These are phyloP conservation scores for Leishmania tropica DNA, from an alignment of 208 protist genomes.

Conservation along the genomic window DNA sequence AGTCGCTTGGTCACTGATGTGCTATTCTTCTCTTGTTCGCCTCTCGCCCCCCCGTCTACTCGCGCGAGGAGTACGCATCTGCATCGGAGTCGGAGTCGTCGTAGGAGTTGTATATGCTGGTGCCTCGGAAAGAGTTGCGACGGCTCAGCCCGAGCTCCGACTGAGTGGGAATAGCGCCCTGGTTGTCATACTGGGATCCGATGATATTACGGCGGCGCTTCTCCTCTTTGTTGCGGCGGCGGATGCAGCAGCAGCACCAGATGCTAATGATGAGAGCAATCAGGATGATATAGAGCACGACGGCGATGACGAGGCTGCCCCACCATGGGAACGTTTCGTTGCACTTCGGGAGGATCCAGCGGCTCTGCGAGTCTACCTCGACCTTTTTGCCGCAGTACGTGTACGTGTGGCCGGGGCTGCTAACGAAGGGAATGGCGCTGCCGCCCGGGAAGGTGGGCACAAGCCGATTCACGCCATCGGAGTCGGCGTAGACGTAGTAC, in stretches of 20 bases:
- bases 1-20: too few relatives aligned
- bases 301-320: slow-evolving; percentile 49
- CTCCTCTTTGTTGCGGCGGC: slow-evolving; percentile 30
- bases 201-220: slow-evolving; percentile 28
- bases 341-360: slow-evolving; percentile 40
- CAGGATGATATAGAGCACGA: slow-evolving; percentile 34
- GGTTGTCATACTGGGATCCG: slow-evolving; percentile 32
- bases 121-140: slow-evolving; percentile 13
- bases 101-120: neutral
- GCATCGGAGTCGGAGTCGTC: neutral
- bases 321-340: slow-evolving; percentile 51
- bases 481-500: slow-evolving; percentile 49
- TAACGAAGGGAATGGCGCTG: slow-evolving; percentile 27
- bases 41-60: neutral
- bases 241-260: slow-evolving; percentile 49
- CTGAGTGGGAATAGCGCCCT: slow-evolving; percentile 42
- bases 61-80: neutral
- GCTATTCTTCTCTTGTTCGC: too few relatives aligned
- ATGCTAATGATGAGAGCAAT: slow-evolving; percentile 51
- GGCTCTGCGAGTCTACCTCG: slow-evolving; percentile 27
- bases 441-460: slow-evolving; percentile 55
- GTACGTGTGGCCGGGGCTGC: slow-evolving; percentile 19
- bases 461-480: slow-evolving; percentile 36
- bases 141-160: slow-evolving; percentile 53
- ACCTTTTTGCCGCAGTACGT: slow-evolving; percentile 39